Evolutionary conservation across 2,329 filamentous ascomycete species (phyloP).

Genomic region (Trichoderma guizhouense): DNA sequence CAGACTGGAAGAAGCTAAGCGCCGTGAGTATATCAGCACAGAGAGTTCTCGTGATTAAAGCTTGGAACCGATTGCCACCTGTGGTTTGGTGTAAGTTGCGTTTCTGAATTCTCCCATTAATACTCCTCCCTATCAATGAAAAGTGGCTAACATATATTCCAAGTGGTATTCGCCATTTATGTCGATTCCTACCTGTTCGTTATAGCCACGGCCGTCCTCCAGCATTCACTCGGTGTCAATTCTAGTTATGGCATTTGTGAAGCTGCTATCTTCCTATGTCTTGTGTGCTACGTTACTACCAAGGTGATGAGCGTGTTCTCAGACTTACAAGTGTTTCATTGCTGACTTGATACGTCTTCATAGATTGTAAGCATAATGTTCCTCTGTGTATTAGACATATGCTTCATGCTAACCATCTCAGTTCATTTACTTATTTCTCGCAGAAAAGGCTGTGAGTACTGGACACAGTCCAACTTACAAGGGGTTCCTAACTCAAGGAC

Average conservation of each 20-base stretch:
- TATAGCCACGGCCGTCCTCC: constrained; percentile 53
- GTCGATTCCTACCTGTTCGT: constrained; percentile 59
- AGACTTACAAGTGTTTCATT: not conserved
- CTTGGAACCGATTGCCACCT: constrained; percentile 41
- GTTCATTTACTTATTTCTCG: constrained; percentile 63
- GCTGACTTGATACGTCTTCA: not conserved
- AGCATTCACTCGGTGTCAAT: constrained; percentile 56
- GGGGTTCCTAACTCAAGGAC: not conserved
- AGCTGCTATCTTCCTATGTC: constrained; percentile 57
- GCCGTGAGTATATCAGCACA: constrained; percentile 29
- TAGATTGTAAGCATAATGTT: constrained; percentile 31
- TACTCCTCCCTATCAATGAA: too few species aligned
- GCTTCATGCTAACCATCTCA: constrained; percentile 22
- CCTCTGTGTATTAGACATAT: not conserved
- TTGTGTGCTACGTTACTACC: constrained; percentile 60
- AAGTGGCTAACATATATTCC: not conserved
- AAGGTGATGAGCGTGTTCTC: constrained; percentile 42
- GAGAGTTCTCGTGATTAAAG: constrained; percentile 35
- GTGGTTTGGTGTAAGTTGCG: constrained; percentile 42
- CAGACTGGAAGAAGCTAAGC: not conserved
- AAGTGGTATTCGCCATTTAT: constrained; percentile 60
- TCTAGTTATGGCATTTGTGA: constrained; percentile 50
- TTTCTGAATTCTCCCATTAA: not conserved
- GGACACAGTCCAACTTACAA: not conserved
- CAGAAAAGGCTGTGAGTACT: constrained; percentile 56